Base-by-base conservation (phyloP, 176 grass and related monocot genomes). In the Tillandsia fasciculata region DNA sequence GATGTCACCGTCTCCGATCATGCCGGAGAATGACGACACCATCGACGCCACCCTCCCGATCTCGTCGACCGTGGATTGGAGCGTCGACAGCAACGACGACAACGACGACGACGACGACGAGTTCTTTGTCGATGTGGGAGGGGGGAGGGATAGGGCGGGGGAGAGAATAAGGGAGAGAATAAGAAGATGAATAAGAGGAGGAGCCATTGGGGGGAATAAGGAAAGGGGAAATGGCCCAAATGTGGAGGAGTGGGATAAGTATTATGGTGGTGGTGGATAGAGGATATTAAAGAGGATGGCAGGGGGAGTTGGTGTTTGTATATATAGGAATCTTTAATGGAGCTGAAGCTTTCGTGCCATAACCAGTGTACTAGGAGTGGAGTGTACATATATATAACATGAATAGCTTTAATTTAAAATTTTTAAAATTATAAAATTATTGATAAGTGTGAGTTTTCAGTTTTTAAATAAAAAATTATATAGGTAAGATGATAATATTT, bases 31-130 rank as follows among this genome's bases (percentile, higher is more conserved):
- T 9, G 81, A 10, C 0, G 83, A 86, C 80, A 83, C 59, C 52
- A 81, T 11, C 58, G 78, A 75, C 26, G 52, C 68, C 1, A 88
- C 90, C 70, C 26, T 50, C 72, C 65, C 57, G 29, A 96, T 79
- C 70, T 74, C 70, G 18, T 63, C 78, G 33, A 87, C 75, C 29
- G 88, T 84, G 69, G 85, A 85, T 52, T 64, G 75, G 20, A 96
- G 76, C 13, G 76, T 87, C 22, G 83, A 68, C 9, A 80, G 57
- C 2, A 91, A 70, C 12, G 48, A 59, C 12, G 48, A 26, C n/a
- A n/a, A n/a, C 8, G 81, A 79, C 24, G 1, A 20, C 20, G 20
- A 20, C 20, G 20, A 20, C 5, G 53, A 57, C 12, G 53, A 57
- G 9, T 57, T 57, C 53, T 57, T 57, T n/a, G 53, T 5, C 11